phyloP scores from a whole-genome alignment of 2,329 filamentous ascomycete species.

The Lanzia echinophila region DNA sequence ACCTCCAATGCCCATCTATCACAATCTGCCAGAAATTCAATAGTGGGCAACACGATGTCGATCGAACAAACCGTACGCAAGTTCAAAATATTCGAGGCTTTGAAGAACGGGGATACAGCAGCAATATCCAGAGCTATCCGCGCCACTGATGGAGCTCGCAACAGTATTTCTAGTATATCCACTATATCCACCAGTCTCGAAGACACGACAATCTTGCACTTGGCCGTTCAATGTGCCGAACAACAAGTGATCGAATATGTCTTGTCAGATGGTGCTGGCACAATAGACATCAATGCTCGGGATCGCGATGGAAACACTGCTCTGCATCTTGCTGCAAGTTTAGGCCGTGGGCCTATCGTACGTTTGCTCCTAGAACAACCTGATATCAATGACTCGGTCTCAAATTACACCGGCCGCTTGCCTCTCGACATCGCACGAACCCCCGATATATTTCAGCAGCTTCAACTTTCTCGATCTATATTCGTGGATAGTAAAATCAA shows the following conservation, averaged over 20 bases:
- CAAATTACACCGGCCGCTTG: conserved; percentile 78
- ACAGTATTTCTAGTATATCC: conserved; percentile 38
- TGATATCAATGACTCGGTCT: conserved; percentile 79
- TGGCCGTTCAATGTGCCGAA: conserved; percentile 94
- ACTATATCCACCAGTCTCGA: conserved; percentile 44
- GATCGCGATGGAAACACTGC: conserved; percentile 94
- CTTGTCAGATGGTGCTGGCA: conserved; percentile 62
- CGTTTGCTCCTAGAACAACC: conserved; percentile 75
- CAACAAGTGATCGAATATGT: conserved; percentile 89
- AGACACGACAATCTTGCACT: conserved; percentile 84
- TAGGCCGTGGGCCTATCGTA: conserved; percentile 76
- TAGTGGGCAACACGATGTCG: conserved; percentile 36
- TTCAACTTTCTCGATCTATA: conserved; percentile 83
- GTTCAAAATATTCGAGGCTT: conserved; percentile 87
- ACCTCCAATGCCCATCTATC: neutral
- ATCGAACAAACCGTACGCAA: conserved; percentile 93
- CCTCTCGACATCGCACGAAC: conserved; percentile 85
- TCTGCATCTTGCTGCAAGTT: conserved; percentile 76
- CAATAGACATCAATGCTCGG: conserved; percentile 77
- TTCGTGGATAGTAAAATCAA: conserved; percentile 83
- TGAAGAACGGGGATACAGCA: conserved; percentile 83
- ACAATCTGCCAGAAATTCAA: conserved; percentile 14
- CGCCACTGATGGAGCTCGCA: conserved; percentile 42
- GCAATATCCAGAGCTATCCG: conserved; percentile 82
- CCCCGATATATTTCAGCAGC: conserved; percentile 90